Percentiles rank a stretch among this genome's conserved stretches.
These are phyloP conservation scores for Solanum stenotomum DNA, from an alignment of 257 asterid genomes.

Conservation along the genomic window DNA sequence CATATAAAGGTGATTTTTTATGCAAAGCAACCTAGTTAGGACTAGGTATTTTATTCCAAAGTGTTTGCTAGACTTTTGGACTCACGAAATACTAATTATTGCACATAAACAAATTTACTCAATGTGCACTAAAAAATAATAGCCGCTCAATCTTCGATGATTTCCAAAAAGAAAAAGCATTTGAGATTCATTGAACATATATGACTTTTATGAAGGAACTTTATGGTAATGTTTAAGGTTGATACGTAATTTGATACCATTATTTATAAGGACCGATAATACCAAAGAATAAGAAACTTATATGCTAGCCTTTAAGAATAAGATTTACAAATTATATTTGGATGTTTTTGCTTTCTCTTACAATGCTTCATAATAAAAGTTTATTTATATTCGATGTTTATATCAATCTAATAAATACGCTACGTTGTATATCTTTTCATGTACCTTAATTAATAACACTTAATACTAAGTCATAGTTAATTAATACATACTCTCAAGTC, in stretches of 20 bases:
- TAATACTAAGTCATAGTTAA: background rate
- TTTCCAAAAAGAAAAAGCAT: background rate
- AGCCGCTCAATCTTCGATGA: rapidly evolving
- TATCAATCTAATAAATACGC: background rate
- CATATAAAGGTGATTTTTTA: background rate
- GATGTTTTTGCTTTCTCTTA: background rate
- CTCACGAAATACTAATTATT: background rate
- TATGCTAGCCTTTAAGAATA: background rate
- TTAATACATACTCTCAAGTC: background rate
- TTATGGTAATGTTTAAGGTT: background rate
- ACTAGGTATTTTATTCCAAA: background rate
- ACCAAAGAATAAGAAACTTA: background rate
- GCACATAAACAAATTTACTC: background rate
- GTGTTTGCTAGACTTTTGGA: background rate
- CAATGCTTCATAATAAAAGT: background rate
- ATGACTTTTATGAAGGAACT: background rate
- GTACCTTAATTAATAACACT: background rate
- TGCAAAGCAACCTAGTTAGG: slow-evolving; percentile 10
- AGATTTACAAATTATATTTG: background rate
- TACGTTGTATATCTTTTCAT: background rate
- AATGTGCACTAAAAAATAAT: background rate
- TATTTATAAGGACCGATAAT: background rate
- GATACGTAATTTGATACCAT: background rate
- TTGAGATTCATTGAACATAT: background rate
- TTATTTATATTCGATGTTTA: background rate